These are phyloP conservation scores for Cyclostephanos invisitatus DNA, from an alignment of 108 stramenopile genomes.

Conservation along the genomic window DNA sequence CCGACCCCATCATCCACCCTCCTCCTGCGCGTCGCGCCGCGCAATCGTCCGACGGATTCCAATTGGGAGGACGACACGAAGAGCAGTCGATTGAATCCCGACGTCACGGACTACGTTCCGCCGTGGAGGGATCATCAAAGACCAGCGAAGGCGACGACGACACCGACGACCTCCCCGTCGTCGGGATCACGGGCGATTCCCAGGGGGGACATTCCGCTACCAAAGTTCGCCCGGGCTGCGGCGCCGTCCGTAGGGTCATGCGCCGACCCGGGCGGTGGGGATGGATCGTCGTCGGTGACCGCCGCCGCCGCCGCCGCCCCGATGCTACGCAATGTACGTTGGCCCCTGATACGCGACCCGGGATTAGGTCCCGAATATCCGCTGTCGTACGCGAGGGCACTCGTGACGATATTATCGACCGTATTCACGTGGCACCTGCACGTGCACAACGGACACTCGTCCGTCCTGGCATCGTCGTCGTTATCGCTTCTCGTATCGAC, in stretches of 20 bases:
- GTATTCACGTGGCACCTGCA: constrained; percentile 51
- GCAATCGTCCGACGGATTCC: constrained; percentile 13
- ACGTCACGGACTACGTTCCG: constrained; percentile 32
- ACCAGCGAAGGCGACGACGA: too few relatives aligned
- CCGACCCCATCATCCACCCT: constrained; percentile 1
- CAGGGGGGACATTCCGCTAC: too few relatives aligned
- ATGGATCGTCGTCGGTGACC: too few relatives aligned
- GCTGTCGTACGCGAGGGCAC: constrained; percentile 36
- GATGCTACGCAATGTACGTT: constrained; percentile 20
- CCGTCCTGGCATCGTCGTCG: constrained; percentile 53
- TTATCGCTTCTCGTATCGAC: constrained; percentile 40
- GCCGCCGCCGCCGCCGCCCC: too few relatives aligned
- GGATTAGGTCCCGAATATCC: constrained; percentile 50
- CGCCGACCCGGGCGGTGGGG: too few relatives aligned
- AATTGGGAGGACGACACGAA: constrained; percentile 41
- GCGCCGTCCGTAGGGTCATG: too few relatives aligned
- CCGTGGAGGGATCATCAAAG: constrained; percentile 35
- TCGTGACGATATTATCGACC: constrained; percentile 39
- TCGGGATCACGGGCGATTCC: too few relatives aligned
- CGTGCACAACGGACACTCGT: constrained; percentile 29
- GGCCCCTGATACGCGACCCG: constrained; percentile 40
- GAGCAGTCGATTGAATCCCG: constrained; percentile 23
- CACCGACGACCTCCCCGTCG: too few relatives aligned
- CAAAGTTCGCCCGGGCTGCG: too few relatives aligned
- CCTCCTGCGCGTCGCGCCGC: constrained; percentile 2